These are phyloP conservation scores for Candida morakotiae DNA, from an alignment of 805 yeast genomes.

Conservation along the genomic window DNA sequence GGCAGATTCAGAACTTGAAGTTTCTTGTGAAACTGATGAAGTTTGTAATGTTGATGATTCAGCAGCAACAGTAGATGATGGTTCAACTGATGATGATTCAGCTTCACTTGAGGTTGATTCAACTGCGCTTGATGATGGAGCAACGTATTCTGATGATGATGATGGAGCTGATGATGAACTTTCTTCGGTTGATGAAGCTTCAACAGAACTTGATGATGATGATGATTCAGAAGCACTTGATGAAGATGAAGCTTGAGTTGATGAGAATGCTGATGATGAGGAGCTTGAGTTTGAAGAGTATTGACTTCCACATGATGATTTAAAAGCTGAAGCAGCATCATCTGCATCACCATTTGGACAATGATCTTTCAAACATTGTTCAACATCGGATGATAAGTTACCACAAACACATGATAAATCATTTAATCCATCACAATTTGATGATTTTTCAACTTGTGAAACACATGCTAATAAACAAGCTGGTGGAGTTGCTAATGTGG, in stretches of 20 bases:
- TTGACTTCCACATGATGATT: constrained; percentile 42
- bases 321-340: constrained; percentile 58
- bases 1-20: constrained; percentile 15
- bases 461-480: constrained; percentile 92
- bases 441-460: constrained; percentile 58
- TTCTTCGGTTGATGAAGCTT: constrained; percentile 10
- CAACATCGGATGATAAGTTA: constrained; percentile 47
- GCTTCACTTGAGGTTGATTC: constrained; percentile 8
- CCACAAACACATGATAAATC: constrained; percentile 69
- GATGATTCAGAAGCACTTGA: constrained; percentile 18
- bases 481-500: constrained; percentile 72
- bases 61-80: constrained; percentile 2
- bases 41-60: constrained; percentile 11
- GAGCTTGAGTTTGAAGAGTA: constrained; percentile 24
- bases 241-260: constrained; percentile 15
- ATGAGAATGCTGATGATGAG: constrained; percentile 23
- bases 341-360: constrained; percentile 66
- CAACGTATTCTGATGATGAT: constrained; percentile 7
- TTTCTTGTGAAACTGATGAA: constrained; percentile 14
- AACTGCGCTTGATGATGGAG: constrained; percentile 6
- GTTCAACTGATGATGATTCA: constrained; percentile 4
- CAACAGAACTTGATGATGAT: constrained; percentile 13
- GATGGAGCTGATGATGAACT: constrained; percentile 16
- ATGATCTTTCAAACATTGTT: constrained; percentile 57
- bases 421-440: constrained; percentile 55